Evolutionary conservation across 176 grass and related monocot species (phyloP).

Genomic region (Triticum dicoccoides): DNA sequence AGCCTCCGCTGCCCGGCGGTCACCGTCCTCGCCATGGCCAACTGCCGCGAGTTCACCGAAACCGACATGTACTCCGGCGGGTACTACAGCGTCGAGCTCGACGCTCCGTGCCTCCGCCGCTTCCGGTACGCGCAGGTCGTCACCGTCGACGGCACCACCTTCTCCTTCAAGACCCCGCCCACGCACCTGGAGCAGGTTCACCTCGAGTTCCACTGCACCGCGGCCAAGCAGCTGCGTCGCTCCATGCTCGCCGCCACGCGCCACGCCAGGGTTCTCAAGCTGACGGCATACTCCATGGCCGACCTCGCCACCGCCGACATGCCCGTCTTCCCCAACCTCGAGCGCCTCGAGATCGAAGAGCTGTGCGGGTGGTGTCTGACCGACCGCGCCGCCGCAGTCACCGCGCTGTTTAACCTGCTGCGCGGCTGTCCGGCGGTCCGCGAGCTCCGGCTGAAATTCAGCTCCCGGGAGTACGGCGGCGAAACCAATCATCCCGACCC

Average conservation of each 20-base stretch:
- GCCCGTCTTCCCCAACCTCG: background rate
- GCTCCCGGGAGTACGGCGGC: background rate
- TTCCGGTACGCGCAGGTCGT: too few species aligned
- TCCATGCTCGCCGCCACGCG: background rate
- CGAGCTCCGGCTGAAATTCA: too few species aligned
- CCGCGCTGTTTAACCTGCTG: too few species aligned
- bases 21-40: background rate
- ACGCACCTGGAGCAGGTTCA: background rate
- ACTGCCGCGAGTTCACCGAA: too few species aligned
- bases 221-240: background rate
- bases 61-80: background rate
- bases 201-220: background rate
- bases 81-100: background rate
- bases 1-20: background rate
- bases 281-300: background rate
- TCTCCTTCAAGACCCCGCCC: background rate
- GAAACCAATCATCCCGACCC: background rate
- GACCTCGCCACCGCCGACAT: too few species aligned
- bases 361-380: too few species aligned
- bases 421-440: too few species aligned
- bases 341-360: background rate
- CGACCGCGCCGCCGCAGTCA: too few species aligned
- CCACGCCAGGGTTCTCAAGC: background rate
- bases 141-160: too few species aligned
- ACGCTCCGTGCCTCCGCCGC: background rate